Evolutionary conservation across 2,329 filamentous ascomycete species (phyloP).

Genomic region (Thelonectria rubi): DNA sequence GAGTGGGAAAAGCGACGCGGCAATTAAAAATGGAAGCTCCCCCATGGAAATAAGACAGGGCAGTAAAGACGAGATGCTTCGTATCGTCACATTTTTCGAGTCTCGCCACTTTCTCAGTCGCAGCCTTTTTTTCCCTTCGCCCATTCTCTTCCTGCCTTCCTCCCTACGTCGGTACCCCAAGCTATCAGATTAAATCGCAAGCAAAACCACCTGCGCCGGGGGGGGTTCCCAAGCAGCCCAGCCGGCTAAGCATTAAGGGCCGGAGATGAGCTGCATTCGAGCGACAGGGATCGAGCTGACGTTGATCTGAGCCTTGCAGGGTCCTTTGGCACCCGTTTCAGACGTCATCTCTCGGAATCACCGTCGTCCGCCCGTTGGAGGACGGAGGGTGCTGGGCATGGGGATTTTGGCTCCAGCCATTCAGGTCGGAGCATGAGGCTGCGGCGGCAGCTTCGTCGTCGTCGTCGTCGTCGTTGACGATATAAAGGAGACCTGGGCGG

Average conservation of each 20-base stretch:
- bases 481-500: too few species aligned
- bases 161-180: too few species aligned
- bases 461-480: too few species aligned
- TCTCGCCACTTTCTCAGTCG: constrained; percentile 9
- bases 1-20: not conserved
- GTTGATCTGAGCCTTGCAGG: constrained; percentile 43
- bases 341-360: constrained; percentile 41
- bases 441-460: too few species aligned
- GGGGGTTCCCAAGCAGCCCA: constrained; percentile 6
- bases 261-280: constrained; percentile 42
- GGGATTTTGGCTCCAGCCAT: too few species aligned
- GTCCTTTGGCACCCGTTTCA: constrained; percentile 36
- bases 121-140: too few species aligned
- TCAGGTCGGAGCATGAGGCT: too few species aligned
- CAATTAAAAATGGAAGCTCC: not conserved
- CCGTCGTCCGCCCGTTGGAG: constrained; percentile 26
- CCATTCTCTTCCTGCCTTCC: too few species aligned
- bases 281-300: constrained; percentile 41
- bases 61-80: not conserved
- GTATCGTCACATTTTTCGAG: constrained; percentile 1
- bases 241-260: constrained; percentile 35
- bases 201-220: too few species aligned
- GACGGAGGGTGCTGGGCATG: too few species aligned
- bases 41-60: constrained; percentile 8
- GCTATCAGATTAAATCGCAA: too few species aligned